Conservation (phyloP, 2,329 filamentous ascomycete species). For the Aureobasidium zeae region DNA sequence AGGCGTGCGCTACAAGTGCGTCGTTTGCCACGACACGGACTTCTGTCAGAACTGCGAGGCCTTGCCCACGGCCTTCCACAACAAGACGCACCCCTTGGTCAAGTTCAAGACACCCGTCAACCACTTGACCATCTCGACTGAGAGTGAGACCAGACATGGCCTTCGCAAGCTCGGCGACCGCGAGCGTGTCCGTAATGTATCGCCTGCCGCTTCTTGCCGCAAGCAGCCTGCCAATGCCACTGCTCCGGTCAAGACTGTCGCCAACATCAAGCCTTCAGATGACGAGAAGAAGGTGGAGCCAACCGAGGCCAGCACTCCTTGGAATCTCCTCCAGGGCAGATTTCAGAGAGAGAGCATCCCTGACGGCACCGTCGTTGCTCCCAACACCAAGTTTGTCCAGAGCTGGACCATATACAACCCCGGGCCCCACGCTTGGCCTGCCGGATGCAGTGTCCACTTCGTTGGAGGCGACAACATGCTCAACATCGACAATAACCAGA, state of each 20-base stretch:
- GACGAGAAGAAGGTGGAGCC: constrained; percentile 9
- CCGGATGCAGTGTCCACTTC: constrained; percentile 81
- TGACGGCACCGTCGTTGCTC: constrained; percentile 65
- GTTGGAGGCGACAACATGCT: constrained; percentile 96
- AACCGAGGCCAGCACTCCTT: constrained; percentile 9
- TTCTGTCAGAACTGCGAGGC: constrained; percentile 94
- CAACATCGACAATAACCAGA: constrained; percentile 69
- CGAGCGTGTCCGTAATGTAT: constrained; percentile 19
- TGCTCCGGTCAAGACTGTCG: constrained; percentile 59
- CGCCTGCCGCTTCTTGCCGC: not conserved
- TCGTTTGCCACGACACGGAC: constrained; percentile 87
- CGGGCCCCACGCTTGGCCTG: constrained; percentile 70
- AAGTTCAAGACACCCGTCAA: constrained; percentile 93
- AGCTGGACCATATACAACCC: constrained; percentile 87
- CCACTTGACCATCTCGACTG: constrained; percentile 76
- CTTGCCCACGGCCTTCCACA: constrained; percentile 72
- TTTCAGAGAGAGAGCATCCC: constrained; percentile 71
- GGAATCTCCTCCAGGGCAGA: constrained; percentile 46
- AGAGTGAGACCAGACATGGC: constrained; percentile 64
- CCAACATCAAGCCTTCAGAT: constrained; percentile 54
- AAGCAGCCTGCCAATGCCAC: constrained; percentile 10
- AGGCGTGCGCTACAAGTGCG: constrained; percentile 91
- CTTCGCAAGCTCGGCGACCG: constrained; percentile 67
- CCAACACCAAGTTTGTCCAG: constrained; percentile 71
- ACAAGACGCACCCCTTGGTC: constrained; percentile 91